Base-by-base conservation (phyloP, 1,284 basidiomycete genomes). In the Hortiboletus rubellus region DNA sequence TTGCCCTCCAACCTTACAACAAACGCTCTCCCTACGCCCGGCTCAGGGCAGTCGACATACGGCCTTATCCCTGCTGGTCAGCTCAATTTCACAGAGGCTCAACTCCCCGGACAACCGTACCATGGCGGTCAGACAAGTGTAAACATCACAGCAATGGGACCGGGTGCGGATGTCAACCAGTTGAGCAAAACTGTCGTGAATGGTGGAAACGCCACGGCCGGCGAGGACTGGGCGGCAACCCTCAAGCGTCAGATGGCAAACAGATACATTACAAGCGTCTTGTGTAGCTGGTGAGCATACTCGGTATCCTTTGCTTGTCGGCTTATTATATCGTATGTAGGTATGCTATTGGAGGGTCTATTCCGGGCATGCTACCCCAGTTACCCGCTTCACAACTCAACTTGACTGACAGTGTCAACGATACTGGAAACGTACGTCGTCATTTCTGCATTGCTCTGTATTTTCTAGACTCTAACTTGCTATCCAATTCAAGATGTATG, bases 331-430 rank as follows among this genome's bases (percentile, higher is more conserved):
- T 42, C 22, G 15, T 31, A 9, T 34, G 7, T 33, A 67, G 66
- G 89, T 81, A 84, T 68, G 82, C 89, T 18, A 96, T 93, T 0
- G 94, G 94, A 38, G 94, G 94, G 3, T 82, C 82, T 7, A 89
- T 96, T 49, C 80, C 84, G 0, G 82, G 80, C 15, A 30, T 94
- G 31, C 74, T 95, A 10, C 79, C 86, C 22, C 81, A 84, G 61
- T 79, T 95, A 17, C 84, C 93, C 0, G 76, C 86, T 49, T 74
- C 78, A 18, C 84, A 91, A 66, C 78, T 96, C 56, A 92, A 92
- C 66, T 79, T 90, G 1, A 94, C 89, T 0, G 78, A 83, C 62
- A 90, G 88, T 51, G 64, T 77, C 30, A 79, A 76, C 64, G 88
- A 89, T 69, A 87, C 81, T 9, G 89, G 89, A 5, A 89, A 89